phyloP scores from a whole-genome alignment of 2,329 filamentous ascomycete genomes.

The Colletotrichum agaves region DNA sequence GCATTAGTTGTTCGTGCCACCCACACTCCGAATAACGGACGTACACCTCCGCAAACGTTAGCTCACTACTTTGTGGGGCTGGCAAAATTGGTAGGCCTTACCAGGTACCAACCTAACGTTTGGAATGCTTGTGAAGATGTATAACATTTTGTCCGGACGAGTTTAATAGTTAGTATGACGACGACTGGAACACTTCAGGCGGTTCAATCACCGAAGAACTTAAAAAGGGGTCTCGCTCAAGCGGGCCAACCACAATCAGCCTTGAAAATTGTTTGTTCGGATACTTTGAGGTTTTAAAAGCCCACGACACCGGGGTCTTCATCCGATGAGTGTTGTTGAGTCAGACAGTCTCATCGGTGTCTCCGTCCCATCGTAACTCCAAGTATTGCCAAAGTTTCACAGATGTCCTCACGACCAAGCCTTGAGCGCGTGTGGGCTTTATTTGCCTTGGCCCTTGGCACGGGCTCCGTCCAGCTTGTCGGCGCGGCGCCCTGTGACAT shows the following conservation, averaged over 20 bases:
- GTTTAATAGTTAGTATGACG: too few relatives aligned
- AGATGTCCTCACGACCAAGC: constrained; percentile 18
- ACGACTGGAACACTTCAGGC: neutral
- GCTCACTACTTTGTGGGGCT: too few relatives aligned
- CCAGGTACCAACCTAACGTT: too few relatives aligned
- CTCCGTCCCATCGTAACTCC: neutral
- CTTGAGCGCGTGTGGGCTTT: neutral
- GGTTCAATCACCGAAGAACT: neutral
- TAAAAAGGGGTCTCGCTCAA: neutral
- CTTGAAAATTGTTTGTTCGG: too few relatives aligned
- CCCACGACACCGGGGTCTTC: too few relatives aligned
- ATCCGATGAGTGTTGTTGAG: too few relatives aligned
- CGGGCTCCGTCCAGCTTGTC: constrained; percentile 49
- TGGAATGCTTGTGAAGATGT: too few relatives aligned
- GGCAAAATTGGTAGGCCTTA: too few relatives aligned
- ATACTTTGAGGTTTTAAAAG: too few relatives aligned
- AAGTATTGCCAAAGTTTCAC: neutral
- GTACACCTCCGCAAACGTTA: too few relatives aligned
- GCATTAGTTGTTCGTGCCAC: neutral
- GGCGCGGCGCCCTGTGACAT: constrained; percentile 70
- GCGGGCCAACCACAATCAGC: too few relatives aligned
- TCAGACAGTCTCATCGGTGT: neutral
- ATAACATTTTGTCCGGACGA: too few relatives aligned
- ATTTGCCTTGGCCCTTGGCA: constrained; percentile 48
- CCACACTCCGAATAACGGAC: neutral